Evolutionary conservation across 129 eudicot species (phyloP).

Genomic region (Flaveria sonorensis): DNA sequence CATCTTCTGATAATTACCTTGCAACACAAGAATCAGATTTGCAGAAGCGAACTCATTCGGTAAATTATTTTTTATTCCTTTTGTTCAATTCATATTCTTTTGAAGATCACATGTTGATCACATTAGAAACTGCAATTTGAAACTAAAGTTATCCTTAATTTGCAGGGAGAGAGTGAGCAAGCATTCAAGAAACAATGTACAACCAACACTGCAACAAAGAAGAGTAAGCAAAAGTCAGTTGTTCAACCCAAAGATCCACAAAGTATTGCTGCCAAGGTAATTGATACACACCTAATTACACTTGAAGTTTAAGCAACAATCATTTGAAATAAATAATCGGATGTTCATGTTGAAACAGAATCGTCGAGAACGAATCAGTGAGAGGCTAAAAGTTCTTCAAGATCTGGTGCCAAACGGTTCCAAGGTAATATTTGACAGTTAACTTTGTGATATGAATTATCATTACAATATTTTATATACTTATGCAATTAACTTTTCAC

Average conservation of each 20-base stretch:
- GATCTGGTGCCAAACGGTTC: constrained; percentile 98
- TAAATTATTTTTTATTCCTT: constrained; percentile 19
- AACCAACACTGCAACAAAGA: constrained; percentile 48
- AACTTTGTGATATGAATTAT: neutral
- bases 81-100: neutral
- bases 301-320: constrained; percentile 7
- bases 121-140: neutral
- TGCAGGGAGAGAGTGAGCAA: constrained; percentile 66
- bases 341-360: constrained; percentile 53
- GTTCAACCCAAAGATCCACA: constrained; percentile 80
- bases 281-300: neutral
- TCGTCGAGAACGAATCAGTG: constrained; percentile 94
- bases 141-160: neutral
- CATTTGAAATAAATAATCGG: neutral
- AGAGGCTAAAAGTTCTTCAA: constrained; percentile 80
- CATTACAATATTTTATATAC: neutral
- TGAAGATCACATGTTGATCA: constrained; percentile 5
- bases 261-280: constrained; percentile 95
- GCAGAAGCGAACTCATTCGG: constrained; percentile 66
- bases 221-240: constrained; percentile 56
- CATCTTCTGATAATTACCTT: constrained; percentile 30
- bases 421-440: constrained; percentile 52
- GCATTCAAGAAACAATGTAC: constrained; percentile 79
- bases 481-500: neutral
- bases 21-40: constrained; percentile 49